Evolutionary conservation across 768 basidiomycete species (phyloP), one percentile per base, ranked within the genome.

Genomic region (Agrocybe praecox): DNA sequence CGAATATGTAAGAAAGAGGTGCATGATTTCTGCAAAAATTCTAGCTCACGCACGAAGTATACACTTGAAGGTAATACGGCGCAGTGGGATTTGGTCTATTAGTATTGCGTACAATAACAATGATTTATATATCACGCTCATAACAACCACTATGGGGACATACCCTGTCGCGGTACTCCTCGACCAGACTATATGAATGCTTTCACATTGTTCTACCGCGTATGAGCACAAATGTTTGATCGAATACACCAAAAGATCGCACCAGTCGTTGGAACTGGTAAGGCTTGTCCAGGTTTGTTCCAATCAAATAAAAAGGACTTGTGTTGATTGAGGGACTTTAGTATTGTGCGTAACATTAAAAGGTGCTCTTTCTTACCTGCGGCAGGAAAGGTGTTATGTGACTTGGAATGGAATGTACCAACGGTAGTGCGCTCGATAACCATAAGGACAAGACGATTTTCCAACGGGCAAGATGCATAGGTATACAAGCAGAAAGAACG

Each of bases 21-120:
- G 29, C 3, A 11, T 44, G 17, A 9, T 33, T 19, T 48, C 11
- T 19, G 22, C 5, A 33, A 34, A 18, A 42, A 18, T 6, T n/a
- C n/a, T n/a, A n/a, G n/a, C n/a, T n/a, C 46, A 72, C 84, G 66
- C 54, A 85, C 85, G 84, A 85, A 12, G 84, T 82, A 64, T 83
- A 86, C 10, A 87, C 74, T 63, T 85, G 82, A 4, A 87, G 78
- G 63, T 69, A 82, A 66, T 85, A 87, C 17, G 86, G 86, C 5
- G 83, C 76, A 8, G 67, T 69, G 2, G 83, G 82, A 60, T 81
- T 79, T 9, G 83, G 84, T 6, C 86, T 87, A 49, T 18, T 10
- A 46, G 50, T 7, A 29, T 17, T 59, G 1, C 56, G 54, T 46
- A 33, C 57, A 42, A 44, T 53, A 21, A 51, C 9, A 29, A 5